Percentiles rank a stretch among this genome's conserved stretches.
Conservation (phyloP, 495 filamentous ascomycete species). For the Neurospora sp. region DNA sequence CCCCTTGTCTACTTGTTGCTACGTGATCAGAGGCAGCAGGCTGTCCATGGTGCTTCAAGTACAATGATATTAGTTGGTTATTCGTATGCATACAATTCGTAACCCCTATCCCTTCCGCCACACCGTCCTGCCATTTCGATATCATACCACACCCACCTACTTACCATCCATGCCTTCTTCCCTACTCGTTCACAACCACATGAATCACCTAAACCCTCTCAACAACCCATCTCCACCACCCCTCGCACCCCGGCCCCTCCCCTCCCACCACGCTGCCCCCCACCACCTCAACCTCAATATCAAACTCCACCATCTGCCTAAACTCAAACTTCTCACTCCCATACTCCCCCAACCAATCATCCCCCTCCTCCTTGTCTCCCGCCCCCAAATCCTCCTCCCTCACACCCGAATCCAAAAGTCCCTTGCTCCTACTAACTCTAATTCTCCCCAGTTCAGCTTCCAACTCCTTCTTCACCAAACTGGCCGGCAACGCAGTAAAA, state of each 20-base stretch:
- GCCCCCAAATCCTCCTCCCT: slow-evolving; percentile 43
- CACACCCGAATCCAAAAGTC: slow-evolving; percentile 65
- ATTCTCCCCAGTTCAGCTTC: slow-evolving; percentile 78
- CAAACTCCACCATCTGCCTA: slow-evolving; percentile 67
- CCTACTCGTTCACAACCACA: no score
- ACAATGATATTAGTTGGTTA: not conserved
- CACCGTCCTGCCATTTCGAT: not conserved
- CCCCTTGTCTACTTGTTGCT: no score
- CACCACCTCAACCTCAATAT: slow-evolving; percentile 65
- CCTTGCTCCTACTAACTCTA: slow-evolving; percentile 65
- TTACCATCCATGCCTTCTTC: no score
- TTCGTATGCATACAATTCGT: not conserved
- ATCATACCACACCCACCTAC: not conserved
- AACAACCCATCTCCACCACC: slow-evolving; percentile 83
- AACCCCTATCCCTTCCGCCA: not conserved
- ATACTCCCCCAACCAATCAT: slow-evolving; percentile 73
- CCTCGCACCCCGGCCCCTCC: slow-evolving; percentile 58
- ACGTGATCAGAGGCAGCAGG: no score
- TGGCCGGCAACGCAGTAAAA: slow-evolving; percentile 81
- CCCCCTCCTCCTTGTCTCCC: slow-evolving; percentile 49
- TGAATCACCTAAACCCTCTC: slow-evolving; percentile 14
- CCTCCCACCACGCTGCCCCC: slow-evolving; percentile 63
- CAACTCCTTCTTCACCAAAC: slow-evolving; percentile 61
- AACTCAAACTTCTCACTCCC: slow-evolving; percentile 71
- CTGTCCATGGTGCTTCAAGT: no score